phyloP scores from a whole-genome alignment of 2,329 filamentous ascomycete genomes.

The Elsinoe ampelina region DNA sequence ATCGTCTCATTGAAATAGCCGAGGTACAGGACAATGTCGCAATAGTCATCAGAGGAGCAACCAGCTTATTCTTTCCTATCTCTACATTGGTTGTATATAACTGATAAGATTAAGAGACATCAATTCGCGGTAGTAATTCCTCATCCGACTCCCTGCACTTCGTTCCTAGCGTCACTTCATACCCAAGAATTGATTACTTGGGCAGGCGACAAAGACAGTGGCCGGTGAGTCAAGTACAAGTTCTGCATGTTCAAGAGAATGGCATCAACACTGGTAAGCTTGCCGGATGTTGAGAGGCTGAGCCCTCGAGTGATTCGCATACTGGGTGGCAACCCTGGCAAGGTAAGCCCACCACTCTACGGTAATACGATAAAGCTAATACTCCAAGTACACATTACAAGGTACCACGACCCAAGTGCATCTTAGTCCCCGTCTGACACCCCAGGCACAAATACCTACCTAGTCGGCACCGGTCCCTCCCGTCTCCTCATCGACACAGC shows the following conservation, averaged over 20 bases:
- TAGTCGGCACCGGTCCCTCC: conserved; percentile 63
- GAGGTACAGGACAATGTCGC: background rate
- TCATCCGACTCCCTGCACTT: background rate
- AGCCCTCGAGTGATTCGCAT: conserved; percentile 73
- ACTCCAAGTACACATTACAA: conserved; percentile 50
- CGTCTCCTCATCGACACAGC: conserved; percentile 86
- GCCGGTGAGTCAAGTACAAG: no score
- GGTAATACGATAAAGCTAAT: background rate
- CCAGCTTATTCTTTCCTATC: no score
- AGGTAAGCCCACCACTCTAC: conserved; percentile 42
- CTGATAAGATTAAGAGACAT: background rate
- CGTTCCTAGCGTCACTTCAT: background rate
- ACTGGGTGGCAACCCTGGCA: conserved; percentile 82
- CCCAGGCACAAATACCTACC: conserved; percentile 84
- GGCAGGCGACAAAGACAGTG: no score
- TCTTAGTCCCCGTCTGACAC: conserved; percentile 29
- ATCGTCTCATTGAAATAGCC: background rate
- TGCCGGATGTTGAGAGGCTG: conserved; percentile 68
- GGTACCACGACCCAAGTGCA: conserved; percentile 30
- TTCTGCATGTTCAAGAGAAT: conserved; percentile 13
- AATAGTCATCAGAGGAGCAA: background rate
- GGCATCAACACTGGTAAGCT: conserved; percentile 40
- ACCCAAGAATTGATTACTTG: no score
- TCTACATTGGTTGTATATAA: no score
- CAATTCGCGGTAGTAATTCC: background rate